Evolutionary conservation across 176 grass and related monocot species (phyloP).

Genomic region (Tillandsia fasciculata): DNA sequence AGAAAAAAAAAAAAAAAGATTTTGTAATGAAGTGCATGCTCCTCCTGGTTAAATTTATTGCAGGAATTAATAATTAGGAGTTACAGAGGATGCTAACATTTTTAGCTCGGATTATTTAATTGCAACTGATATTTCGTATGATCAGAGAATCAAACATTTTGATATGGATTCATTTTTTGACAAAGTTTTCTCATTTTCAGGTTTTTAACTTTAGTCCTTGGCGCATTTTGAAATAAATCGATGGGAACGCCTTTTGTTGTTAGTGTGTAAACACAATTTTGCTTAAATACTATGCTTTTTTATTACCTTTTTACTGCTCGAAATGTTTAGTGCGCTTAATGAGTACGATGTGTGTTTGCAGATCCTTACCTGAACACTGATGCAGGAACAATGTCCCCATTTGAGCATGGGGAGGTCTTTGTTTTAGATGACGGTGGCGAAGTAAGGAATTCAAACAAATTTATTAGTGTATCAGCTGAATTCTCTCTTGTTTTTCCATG

Average conservation of each 20-base stretch:
- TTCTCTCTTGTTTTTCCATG: neutral
- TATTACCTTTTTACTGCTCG: neutral
- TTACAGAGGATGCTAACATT: no score
- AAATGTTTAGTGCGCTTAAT: neutral
- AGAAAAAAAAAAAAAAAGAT: no score
- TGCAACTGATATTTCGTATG: neutral
- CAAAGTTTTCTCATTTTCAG: no score
- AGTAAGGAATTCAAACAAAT: conserved; percentile 10
- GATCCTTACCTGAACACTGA: conserved; percentile 42
- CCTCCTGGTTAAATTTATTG: no score
- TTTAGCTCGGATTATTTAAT: neutral
- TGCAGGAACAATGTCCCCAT: conserved; percentile 36
- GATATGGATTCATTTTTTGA: no score
- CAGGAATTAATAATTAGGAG: no score
- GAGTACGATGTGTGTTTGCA: conserved; percentile 1
- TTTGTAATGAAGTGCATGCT: no score
- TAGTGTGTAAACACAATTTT: neutral
- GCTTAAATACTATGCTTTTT: neutral
- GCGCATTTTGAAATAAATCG: neutral
- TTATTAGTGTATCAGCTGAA: neutral
- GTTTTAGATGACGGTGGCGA: conserved; percentile 37
- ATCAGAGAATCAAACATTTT: no score
- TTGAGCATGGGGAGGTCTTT: conserved; percentile 38
- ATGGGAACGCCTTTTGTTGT: neutral
- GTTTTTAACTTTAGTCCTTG: no score